Conservation (phyloP, 129 eudicot species). For the Flaveria trinervia region DNA sequence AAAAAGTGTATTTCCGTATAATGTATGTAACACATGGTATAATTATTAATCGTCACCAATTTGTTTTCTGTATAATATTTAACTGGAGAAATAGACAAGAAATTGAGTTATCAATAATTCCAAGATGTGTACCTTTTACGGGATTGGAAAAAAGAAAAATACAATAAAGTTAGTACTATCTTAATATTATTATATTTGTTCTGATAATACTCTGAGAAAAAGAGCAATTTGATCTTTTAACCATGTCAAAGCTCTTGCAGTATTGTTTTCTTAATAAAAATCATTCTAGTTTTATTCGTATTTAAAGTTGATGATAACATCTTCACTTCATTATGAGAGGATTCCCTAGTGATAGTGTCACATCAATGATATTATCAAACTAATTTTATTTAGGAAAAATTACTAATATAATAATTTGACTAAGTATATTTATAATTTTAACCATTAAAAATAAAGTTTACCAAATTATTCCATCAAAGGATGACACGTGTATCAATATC, state of each 20-base stretch:
- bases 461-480: no score
- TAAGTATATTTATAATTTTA: no score
- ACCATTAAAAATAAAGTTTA: no score
- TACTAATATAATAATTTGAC: no score
- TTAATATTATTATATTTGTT: background rate
- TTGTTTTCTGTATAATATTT: background rate
- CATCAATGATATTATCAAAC: no score
- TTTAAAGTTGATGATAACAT: no score
- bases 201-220: background rate
- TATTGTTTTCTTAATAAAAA: no score
- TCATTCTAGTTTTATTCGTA: no score
- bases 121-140: constrained; percentile 28
- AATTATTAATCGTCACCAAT: background rate
- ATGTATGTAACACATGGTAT: constrained; percentile 19
- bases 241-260: background rate
- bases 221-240: background rate
- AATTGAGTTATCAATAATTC: constrained; percentile 27
- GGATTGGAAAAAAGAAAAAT: constrained; percentile 10
- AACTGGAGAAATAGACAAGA: constrained; percentile 23
- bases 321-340: no score
- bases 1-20: background rate
- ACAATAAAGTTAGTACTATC: constrained; percentile 12
- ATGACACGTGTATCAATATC: no score
- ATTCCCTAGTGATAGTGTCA: no score
- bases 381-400: no score